These are phyloP conservation scores for Fusarium concolor DNA, from an alignment of 2,329 filamentous ascomycete species.

Conservation along the genomic window DNA sequence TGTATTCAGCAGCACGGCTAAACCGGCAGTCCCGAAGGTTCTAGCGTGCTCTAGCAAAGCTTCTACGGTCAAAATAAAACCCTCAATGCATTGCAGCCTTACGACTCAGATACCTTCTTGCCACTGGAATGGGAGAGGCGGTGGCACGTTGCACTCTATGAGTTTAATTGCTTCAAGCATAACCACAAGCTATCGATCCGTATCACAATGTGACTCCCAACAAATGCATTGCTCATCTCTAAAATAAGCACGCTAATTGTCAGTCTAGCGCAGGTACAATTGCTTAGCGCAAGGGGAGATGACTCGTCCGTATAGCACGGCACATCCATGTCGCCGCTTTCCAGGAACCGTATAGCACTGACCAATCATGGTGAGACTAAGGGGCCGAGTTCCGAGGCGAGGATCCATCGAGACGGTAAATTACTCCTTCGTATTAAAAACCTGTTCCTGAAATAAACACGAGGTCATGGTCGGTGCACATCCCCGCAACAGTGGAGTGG, in stretches of 20 bases:
- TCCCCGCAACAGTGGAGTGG: conserved; percentile 9
- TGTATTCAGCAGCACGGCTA: too few relatives aligned
- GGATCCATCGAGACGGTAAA: conserved; percentile 13
- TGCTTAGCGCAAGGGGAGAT: conserved; percentile 3
- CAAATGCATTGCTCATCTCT: not conserved
- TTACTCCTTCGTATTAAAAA: conserved; percentile 23
- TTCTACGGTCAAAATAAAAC: not conserved
- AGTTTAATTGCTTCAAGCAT: conserved; percentile 2
- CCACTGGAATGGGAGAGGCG: too few relatives aligned
- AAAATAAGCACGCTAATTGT: not conserved
- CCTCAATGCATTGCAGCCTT: too few relatives aligned
- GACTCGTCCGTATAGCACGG: not conserved
- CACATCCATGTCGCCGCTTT: not conserved
- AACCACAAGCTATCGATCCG: too few relatives aligned
- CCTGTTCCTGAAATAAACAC: conserved; percentile 27
- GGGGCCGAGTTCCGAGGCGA: conserved; percentile 18
- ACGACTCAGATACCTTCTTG: too few relatives aligned
- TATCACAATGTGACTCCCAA: too few relatives aligned
- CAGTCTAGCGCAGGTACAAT: conserved; percentile 12
- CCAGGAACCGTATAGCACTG: not conserved
- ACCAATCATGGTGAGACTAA: too few relatives aligned
- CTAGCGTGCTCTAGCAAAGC: not conserved
- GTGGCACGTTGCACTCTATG: not conserved
- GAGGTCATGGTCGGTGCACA: conserved; percentile 13
- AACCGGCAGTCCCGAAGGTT: not conserved